Percentiles rank a stretch among this genome's conserved stretches.
Conservation (phyloP, 2,329 filamentous ascomycete genomes). For the Hypoxylon sp. region DNA sequence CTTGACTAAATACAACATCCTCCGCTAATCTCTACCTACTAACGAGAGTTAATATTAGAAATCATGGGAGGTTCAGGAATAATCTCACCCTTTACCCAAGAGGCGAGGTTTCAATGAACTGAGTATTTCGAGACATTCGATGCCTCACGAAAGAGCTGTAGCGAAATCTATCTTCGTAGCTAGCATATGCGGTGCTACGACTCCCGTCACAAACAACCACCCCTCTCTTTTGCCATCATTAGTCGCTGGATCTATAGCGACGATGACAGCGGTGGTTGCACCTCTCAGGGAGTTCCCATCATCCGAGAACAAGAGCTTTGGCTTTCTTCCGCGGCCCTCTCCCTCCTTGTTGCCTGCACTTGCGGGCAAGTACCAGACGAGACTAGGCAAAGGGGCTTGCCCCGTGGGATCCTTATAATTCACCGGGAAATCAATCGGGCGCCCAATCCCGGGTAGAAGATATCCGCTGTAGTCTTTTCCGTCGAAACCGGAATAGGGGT, state of each 20-base stretch:
- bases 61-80: neutral
- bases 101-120: neutral
- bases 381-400: conserved; percentile 56
- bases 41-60: neutral
- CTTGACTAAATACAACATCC: neutral
- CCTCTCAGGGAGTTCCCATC: conserved; percentile 66
- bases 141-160: conserved; percentile 15
- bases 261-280: conserved; percentile 66
- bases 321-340: conserved; percentile 59
- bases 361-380: conserved; percentile 62
- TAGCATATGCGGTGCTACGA: conserved; percentile 64
- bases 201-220: conserved; percentile 72
- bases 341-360: conserved; percentile 31
- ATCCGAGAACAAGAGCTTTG: conserved; percentile 67
- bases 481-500: conserved; percentile 62
- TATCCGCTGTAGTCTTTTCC: conserved; percentile 67
- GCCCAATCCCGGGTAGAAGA: conserved; percentile 64
- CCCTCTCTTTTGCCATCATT: conserved; percentile 63
- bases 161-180: conserved; percentile 67
- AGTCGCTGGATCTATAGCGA: conserved; percentile 65
- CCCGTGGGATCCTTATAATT: conserved; percentile 55
- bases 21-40: neutral
- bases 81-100: neutral
- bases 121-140: neutral
- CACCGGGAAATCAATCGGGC: conserved; percentile 57